Conservation (phyloP, 2,329 filamentous ascomycete genomes). For the Zymoseptoria pseudotritici region DNA sequence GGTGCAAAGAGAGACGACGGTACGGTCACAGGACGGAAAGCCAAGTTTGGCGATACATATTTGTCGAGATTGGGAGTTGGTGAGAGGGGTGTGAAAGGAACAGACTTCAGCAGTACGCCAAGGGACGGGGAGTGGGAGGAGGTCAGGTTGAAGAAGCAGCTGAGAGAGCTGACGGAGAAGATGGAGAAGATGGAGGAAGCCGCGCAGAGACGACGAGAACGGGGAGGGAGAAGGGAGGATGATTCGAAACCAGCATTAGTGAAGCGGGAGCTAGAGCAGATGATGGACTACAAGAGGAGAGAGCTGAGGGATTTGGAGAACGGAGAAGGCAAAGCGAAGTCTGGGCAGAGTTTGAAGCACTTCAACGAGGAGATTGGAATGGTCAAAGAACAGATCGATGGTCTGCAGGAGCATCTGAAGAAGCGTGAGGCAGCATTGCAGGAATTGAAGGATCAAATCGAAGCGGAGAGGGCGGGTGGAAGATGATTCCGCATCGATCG, state of each 20-base stretch:
- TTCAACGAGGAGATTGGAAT: constrained; percentile 79
- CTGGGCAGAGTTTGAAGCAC: constrained; percentile 65
- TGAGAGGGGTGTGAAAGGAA: constrained; percentile 71
- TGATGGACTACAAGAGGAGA: constrained; percentile 89
- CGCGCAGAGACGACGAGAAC: constrained; percentile 42
- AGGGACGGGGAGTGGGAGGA: constrained; percentile 95
- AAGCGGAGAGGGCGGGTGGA: constrained; percentile 54
- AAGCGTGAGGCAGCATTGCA: constrained; percentile 68
- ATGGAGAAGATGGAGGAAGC: constrained; percentile 73
- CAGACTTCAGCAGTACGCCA: constrained; percentile 79
- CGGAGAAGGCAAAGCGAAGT: constrained; percentile 59
- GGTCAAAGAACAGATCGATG: constrained; percentile 91
- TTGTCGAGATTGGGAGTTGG: constrained; percentile 76
- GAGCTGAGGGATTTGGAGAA: constrained; percentile 68
- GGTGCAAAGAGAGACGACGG: constrained; percentile 69
- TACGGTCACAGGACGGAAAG: constrained; percentile 80
- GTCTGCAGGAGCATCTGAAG: constrained; percentile 73
- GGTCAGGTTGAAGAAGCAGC: constrained; percentile 85
- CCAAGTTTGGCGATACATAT: constrained; percentile 96
- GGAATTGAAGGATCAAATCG: constrained; percentile 72
- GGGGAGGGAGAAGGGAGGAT: constrained; percentile 49
- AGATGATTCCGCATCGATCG: constrained; percentile 4
- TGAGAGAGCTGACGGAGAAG: constrained; percentile 81
- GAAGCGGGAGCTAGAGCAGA: constrained; percentile 86
- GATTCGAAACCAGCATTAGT: constrained; percentile 82